Percentiles rank a stretch among this genome's conserved stretches.
Conservation (phyloP, 371 early-diverging fungal species). For the Caulochytrium protostelioides region DNA sequence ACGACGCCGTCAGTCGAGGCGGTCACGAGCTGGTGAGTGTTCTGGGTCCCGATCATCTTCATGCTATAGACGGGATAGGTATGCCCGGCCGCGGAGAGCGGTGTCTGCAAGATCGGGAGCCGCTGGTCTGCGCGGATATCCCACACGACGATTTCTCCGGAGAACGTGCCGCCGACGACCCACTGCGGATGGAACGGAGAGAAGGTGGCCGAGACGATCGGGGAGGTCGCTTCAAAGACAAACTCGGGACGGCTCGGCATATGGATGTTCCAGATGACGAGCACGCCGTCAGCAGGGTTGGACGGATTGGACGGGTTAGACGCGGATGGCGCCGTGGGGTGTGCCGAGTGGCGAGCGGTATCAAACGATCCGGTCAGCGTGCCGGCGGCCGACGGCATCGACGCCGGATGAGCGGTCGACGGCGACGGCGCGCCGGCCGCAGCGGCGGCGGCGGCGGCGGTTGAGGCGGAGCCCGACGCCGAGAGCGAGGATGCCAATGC, state of each 20-base stretch:
- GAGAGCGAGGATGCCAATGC: too few relatives aligned
- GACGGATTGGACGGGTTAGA: constrained; percentile 14
- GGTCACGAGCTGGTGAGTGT: constrained; percentile 73
- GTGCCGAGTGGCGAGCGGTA: not conserved
- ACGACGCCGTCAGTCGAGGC: constrained; percentile 84
- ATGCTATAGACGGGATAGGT: constrained; percentile 85
- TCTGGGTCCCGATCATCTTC: constrained; percentile 75
- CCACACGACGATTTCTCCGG: constrained; percentile 91
- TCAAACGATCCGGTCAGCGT: not conserved
- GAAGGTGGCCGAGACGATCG: constrained; percentile 69
- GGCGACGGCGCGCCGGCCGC: too few relatives aligned
- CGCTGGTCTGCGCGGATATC: constrained; percentile 54
- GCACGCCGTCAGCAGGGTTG: constrained; percentile 82
- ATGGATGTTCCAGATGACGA: constrained; percentile 79
- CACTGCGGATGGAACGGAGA: constrained; percentile 74
- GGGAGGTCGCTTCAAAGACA: constrained; percentile 75
- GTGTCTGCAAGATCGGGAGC: constrained; percentile 19
- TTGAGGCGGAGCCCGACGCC: too few relatives aligned
- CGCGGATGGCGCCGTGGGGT: not conserved
- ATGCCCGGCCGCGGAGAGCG: constrained; percentile 76
- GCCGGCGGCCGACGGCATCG: not conserved
- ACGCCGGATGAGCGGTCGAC: not conserved
- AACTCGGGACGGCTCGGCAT: constrained; percentile 76
- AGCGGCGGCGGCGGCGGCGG: too few relatives aligned
- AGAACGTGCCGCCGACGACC: constrained; percentile 83